A percentile compares a stretch with the other conserved stretches of the same genome.
Evolutionary conservation across 2,329 filamentous ascomycete species (phyloP).

Genomic region (Talaromyces piceae): DNA sequence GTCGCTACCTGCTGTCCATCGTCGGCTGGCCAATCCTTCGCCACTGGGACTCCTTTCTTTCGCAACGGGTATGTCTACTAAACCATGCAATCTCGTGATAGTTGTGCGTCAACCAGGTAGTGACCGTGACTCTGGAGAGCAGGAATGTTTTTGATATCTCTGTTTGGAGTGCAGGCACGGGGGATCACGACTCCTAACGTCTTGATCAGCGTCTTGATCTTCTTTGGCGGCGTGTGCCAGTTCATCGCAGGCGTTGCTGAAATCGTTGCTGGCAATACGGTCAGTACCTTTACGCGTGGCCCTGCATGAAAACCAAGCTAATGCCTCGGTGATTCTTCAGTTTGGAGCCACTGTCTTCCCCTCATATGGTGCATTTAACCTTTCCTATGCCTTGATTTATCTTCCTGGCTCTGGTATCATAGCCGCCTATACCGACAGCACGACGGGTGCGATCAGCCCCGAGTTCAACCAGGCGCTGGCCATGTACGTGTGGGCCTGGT

Average conservation of each 20-base stretch:
- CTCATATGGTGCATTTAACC: conserved; percentile 35
- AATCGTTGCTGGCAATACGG: conserved; percentile 18
- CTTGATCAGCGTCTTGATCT: conserved; percentile 29
- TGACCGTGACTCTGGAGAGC: not conserved
- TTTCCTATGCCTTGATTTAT: conserved; percentile 34
- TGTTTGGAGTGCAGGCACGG: conserved; percentile 18
- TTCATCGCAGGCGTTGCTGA: conserved; percentile 22
- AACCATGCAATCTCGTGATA: not conserved
- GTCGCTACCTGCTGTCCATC: conserved; percentile 21
- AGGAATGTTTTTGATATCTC: conserved; percentile 19
- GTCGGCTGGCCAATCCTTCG: conserved; percentile 21
- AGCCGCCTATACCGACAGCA: conserved; percentile 28
- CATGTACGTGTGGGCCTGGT: conserved; percentile 23
- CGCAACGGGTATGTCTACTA: conserved; percentile 21
- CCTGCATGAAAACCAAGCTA: not conserved
- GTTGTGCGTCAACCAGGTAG: not conserved
- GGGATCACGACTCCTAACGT: conserved; percentile 20
- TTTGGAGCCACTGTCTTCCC: conserved; percentile 34
- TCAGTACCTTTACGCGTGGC: conserved; percentile 2
- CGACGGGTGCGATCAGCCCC: conserved; percentile 16
- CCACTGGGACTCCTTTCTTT: conserved; percentile 32
- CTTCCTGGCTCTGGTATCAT: conserved; percentile 32
- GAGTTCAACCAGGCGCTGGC: conserved; percentile 21
- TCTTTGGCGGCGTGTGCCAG: conserved; percentile 30
- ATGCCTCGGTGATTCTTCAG: not conserved